A percentile compares a stretch with the other conserved stretches of the same genome.
phyloP scores from a whole-genome alignment of 202 grass and related monocot genomes.

The Dendrocalamus latiflorus region DNA sequence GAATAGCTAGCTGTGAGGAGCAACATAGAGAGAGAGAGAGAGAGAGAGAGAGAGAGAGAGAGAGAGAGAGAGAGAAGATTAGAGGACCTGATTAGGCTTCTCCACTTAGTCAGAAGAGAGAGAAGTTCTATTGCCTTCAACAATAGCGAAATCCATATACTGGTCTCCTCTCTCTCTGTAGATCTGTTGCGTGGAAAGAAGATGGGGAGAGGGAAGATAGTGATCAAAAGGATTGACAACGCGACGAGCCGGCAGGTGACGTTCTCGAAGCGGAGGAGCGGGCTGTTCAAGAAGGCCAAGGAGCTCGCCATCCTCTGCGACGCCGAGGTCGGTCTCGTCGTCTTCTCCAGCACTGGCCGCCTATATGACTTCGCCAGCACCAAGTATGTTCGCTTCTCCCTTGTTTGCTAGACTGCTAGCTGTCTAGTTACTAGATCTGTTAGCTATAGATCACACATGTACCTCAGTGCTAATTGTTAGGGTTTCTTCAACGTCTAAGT shows the following conservation, averaged over 20 bases:
- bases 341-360: constrained; percentile 42
- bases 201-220: constrained; percentile 41
- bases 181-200: constrained; percentile 4
- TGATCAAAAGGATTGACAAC: constrained; percentile 37
- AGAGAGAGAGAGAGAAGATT: no score
- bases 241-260: no score
- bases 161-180: background rate
- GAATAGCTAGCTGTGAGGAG: background rate
- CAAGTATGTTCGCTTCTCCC: background rate
- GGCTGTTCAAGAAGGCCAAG: constrained; percentile 37
- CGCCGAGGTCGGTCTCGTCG: no score
- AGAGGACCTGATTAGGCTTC: background rate
- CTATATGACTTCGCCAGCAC: constrained; percentile 27
- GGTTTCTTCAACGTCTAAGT: background rate
- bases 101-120: background rate
- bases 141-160: background rate
- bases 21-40: background rate
- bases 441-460: background rate
- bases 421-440: background rate
- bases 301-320: no score
- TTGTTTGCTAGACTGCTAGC: background rate
- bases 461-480: background rate
- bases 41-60: no score
- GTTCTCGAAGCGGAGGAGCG: constrained; percentile 22
- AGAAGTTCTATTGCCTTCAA: background rate